Evolutionary conservation across 2,329 filamentous ascomycete genomes (phyloP).

Genomic region (Graphium sp.): DNA sequence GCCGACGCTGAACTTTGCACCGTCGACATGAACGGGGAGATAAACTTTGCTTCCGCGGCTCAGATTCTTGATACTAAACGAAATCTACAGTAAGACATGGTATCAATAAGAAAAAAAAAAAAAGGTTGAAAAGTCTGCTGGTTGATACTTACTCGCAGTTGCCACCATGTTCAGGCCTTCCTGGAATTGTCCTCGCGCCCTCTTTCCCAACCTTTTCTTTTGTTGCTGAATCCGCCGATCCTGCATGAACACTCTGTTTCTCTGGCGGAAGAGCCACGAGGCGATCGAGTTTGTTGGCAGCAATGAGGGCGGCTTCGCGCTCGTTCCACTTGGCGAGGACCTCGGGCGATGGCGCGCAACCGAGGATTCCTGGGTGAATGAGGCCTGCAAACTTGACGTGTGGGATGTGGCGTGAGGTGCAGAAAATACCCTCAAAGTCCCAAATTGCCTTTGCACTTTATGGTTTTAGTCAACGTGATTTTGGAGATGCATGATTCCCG

Average conservation of each 20-base stretch:
- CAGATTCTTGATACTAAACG: constrained; percentile 79
- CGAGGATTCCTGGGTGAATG: constrained; percentile 83
- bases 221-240: constrained; percentile 37
- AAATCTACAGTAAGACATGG: too few species aligned
- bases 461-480: not conserved
- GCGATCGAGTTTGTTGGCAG: constrained; percentile 41
- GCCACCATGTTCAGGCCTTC: constrained; percentile 72
- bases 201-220: constrained; percentile 56
- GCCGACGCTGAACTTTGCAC: constrained; percentile 80
- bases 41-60: constrained; percentile 68
- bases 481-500: not conserved
- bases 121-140: constrained; percentile 8
- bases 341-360: constrained; percentile 68
- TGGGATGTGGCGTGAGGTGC: constrained; percentile 72
- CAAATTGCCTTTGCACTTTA: constrained; percentile 36
- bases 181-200: constrained; percentile 72
- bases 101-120: too few species aligned
- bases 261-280: constrained; percentile 66
- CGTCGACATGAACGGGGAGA: constrained; percentile 70
- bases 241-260: constrained; percentile 56
- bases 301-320: constrained; percentile 67
- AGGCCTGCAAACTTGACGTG: constrained; percentile 77
- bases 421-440: constrained; percentile 46
- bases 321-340: constrained; percentile 70
- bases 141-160: too few species aligned